phyloP scores from a whole-genome alignment of 2,329 filamentous ascomycete species.

The Aureobasidium sp. region DNA sequence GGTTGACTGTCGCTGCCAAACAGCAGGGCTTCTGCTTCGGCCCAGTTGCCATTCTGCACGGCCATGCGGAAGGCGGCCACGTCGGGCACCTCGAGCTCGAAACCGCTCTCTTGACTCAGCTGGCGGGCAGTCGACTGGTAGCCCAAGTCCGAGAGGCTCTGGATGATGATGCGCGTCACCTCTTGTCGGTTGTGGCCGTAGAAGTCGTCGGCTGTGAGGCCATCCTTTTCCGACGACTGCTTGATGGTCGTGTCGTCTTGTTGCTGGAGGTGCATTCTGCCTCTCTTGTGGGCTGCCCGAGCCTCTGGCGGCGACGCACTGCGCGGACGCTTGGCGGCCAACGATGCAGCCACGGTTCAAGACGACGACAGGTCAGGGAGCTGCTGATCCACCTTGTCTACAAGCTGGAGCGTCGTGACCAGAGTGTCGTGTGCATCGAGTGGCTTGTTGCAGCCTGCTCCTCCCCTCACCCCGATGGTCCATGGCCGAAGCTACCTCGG shows the following conservation, averaged over 20 bases:
- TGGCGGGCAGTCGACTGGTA: conserved; percentile 70
- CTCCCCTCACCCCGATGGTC: neutral
- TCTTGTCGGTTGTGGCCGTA: conserved; percentile 87
- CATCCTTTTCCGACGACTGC: neutral
- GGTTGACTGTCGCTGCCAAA: conserved; percentile 39
- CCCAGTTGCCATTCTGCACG: conserved; percentile 74
- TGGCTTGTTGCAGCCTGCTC: no score
- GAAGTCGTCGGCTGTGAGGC: conserved; percentile 43
- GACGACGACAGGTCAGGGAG: neutral
- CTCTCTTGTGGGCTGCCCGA: conserved; percentile 4
- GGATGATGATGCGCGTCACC: conserved; percentile 85
- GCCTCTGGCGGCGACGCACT: conserved; percentile 16
- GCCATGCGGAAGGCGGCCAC: conserved; percentile 81
- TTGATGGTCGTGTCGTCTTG: neutral
- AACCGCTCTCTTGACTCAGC: conserved; percentile 76
- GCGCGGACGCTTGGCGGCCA: conserved; percentile 15
- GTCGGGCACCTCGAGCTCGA: conserved; percentile 73
- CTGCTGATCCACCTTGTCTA: neutral
- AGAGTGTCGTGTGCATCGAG: no score
- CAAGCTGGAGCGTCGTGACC: no score
- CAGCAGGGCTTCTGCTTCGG: conserved; percentile 74
- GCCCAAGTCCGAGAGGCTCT: conserved; percentile 81
- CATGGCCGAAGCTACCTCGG: neutral
- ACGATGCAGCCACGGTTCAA: conserved; percentile 7
- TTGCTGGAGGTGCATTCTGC: conserved; percentile 12